Conservation (phyloP, 2,329 filamentous ascomycete genomes). For the Cladophialophora yegresii region DNA sequence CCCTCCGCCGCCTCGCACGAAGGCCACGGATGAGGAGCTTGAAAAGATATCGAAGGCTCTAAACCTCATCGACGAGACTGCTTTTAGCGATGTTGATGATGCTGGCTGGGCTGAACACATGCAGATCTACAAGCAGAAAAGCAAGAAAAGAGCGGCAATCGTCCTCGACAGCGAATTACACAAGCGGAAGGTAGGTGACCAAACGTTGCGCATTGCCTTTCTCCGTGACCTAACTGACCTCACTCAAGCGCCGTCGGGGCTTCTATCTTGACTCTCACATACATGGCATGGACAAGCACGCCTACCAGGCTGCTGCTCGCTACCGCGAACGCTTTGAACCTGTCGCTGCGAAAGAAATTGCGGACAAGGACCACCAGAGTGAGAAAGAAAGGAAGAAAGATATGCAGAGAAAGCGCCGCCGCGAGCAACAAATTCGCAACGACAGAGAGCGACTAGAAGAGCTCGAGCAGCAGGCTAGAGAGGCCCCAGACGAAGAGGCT, state of each 20-base stretch:
- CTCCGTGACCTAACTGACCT: conserved; percentile 8
- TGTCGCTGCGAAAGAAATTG: conserved; percentile 80
- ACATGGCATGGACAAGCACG: conserved; percentile 66
- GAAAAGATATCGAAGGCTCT: conserved; percentile 70
- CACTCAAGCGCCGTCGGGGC: conserved; percentile 58
- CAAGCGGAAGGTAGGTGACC: conserved; percentile 61
- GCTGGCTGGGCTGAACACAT: conserved; percentile 55
- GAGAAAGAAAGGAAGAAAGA: conserved; percentile 99
- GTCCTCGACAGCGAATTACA: conserved; percentile 63
- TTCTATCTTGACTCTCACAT: conserved; percentile 59
- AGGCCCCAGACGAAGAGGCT: conserved; percentile 79
- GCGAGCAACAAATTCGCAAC: conserved; percentile 90
- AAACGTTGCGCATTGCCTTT: conserved; percentile 7
- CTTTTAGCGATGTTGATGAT: conserved; percentile 60
- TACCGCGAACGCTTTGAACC: conserved; percentile 77
- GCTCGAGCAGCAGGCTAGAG: conserved; percentile 74
- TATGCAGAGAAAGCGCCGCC: conserved; percentile 94
- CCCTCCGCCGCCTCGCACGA: conserved; percentile 59
- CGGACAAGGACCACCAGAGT: conserved; percentile 83
- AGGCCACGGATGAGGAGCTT: conserved; percentile 61
- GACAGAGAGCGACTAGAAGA: conserved; percentile 81
- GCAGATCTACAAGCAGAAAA: conserved; percentile 56
- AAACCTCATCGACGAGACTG: conserved; percentile 58
- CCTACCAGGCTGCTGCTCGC: conserved; percentile 70
- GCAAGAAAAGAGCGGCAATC: conserved; percentile 68